Conservation (phyloP, 2,329 filamentous ascomycete species). For the Plenodomus tracheiphilus region DNA sequence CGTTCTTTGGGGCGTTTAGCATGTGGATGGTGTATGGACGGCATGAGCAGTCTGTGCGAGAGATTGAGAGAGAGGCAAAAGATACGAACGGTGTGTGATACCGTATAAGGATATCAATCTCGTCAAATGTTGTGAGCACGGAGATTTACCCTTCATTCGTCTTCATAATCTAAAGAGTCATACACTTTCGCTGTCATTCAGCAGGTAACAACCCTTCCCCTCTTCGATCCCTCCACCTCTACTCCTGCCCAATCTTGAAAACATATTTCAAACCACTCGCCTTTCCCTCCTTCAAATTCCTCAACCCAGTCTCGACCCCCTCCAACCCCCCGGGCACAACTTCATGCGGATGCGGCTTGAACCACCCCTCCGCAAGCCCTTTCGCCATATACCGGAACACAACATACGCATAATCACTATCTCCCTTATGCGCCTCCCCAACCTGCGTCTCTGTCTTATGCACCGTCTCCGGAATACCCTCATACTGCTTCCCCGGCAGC, state of each 20-base stretch:
- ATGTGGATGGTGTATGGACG: conserved; percentile 12
- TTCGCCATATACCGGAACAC: conserved; percentile 51
- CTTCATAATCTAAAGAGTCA: no score
- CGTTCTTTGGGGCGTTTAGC: conserved; percentile 10
- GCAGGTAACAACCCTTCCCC: neutral
- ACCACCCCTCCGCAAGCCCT: conserved; percentile 56
- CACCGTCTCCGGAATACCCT: conserved; percentile 47
- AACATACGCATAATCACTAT: conserved; percentile 50
- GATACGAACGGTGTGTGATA: neutral
- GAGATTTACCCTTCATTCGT: no score
- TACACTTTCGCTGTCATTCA: neutral
- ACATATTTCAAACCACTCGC: conserved; percentile 69
- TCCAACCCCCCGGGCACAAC: conserved; percentile 58
- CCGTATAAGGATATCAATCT: no score
- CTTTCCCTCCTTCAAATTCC: conserved; percentile 61
- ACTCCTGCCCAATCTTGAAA: conserved; percentile 55
- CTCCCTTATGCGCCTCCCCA: conserved; percentile 29
- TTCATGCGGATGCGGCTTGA: conserved; percentile 56
- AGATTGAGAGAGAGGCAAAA: neutral
- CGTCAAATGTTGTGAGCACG: no score
- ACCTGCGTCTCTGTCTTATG: conserved; percentile 45
- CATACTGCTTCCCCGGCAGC: conserved; percentile 49
- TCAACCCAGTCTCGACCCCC: conserved; percentile 58
- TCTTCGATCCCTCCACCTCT: neutral
- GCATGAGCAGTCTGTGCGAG: conserved; percentile 3